Percentiles rank a stretch among this genome's conserved stretches.
phyloP scores from a whole-genome alignment of 768 basidiomycete genomes.

The Mycena venus region DNA sequence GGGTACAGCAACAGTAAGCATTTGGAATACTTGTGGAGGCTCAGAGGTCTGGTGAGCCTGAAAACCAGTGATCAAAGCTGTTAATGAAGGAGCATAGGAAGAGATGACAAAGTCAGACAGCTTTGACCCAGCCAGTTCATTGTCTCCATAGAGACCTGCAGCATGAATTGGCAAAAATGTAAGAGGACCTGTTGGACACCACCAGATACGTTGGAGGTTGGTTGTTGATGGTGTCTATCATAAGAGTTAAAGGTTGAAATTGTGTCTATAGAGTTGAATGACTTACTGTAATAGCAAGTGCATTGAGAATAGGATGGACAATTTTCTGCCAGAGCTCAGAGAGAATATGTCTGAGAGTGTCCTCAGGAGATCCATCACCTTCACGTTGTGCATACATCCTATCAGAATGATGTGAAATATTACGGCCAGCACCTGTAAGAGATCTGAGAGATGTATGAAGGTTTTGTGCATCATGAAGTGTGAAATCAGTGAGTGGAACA shows the following conservation, averaged over 20 bases:
- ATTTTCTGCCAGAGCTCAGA: background rate
- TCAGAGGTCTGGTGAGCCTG: background rate
- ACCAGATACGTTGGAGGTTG: background rate
- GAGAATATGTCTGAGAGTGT: background rate
- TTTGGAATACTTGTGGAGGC: constrained; percentile 32
- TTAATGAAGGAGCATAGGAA: background rate
- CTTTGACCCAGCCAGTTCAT: background rate
- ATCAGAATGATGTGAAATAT: background rate
- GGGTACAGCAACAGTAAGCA: constrained; percentile 29
- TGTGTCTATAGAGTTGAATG: constrained; percentile 29
- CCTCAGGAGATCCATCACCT: background rate
- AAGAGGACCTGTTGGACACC: background rate
- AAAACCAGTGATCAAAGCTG: background rate
- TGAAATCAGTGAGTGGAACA: background rate
- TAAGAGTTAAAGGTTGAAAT: background rate
- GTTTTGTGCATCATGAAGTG: background rate
- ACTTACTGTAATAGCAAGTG: constrained; percentile 10
- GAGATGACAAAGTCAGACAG: background rate
- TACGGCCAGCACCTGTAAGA: background rate
- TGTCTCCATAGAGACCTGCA: no score
- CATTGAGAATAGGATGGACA: background rate
- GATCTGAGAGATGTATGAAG: background rate
- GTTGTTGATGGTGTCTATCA: background rate
- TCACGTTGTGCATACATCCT: background rate
- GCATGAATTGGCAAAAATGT: background rate